Conservation (phyloP, 2,329 filamentous ascomycete species). For the Teratosphaeria pseudoeucalypti region DNA sequence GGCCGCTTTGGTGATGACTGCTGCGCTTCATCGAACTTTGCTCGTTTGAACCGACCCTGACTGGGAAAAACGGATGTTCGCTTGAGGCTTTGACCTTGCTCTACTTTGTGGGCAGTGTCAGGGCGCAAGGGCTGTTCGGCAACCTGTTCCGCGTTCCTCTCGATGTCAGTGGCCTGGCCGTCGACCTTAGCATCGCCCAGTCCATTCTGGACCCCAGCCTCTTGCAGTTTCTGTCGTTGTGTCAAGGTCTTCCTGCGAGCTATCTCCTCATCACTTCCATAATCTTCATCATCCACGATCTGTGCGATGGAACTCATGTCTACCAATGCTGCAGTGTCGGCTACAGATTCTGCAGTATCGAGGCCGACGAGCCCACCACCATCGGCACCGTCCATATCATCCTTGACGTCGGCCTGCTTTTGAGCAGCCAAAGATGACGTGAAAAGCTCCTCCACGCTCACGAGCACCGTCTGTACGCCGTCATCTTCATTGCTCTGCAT, state of each 20-base stretch:
- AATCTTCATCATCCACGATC: slow-evolving; percentile 33
- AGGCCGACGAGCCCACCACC: slow-evolving; percentile 3
- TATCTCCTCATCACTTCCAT: slow-evolving; percentile 34
- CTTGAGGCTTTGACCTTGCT: slow-evolving; percentile 8
- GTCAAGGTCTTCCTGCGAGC: slow-evolving; percentile 24
- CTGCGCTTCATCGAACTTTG: slow-evolving; percentile 5
- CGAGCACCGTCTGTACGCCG: slow-evolving; percentile 61
- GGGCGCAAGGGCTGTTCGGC: slow-evolving; percentile 5
- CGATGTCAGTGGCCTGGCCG: slow-evolving; percentile 9
- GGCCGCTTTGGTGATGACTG: slow-evolving; percentile 8
- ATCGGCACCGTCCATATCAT: slow-evolving; percentile 3
- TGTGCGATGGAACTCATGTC: slow-evolving; percentile 52
- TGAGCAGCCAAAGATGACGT: slow-evolving; percentile 35
- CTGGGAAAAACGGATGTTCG: slow-evolving; percentile 9
- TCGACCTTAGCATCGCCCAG: slow-evolving; percentile 13
- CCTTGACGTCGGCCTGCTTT: background rate
- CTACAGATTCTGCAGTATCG: slow-evolving; percentile 2
- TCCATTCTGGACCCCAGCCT: slow-evolving; percentile 10
- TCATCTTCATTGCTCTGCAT: slow-evolving; percentile 42
- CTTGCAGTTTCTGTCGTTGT: slow-evolving; percentile 17
- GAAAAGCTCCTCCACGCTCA: slow-evolving; percentile 82
- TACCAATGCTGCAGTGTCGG: slow-evolving; percentile 42
- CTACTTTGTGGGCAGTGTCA: background rate
- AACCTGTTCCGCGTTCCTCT: slow-evolving; percentile 11
- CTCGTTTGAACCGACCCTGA: slow-evolving; percentile 16